Base-by-base conservation (phyloP, 2,329 filamentous ascomycete genomes). In the Rhytidhysteron rufulum region DNA sequence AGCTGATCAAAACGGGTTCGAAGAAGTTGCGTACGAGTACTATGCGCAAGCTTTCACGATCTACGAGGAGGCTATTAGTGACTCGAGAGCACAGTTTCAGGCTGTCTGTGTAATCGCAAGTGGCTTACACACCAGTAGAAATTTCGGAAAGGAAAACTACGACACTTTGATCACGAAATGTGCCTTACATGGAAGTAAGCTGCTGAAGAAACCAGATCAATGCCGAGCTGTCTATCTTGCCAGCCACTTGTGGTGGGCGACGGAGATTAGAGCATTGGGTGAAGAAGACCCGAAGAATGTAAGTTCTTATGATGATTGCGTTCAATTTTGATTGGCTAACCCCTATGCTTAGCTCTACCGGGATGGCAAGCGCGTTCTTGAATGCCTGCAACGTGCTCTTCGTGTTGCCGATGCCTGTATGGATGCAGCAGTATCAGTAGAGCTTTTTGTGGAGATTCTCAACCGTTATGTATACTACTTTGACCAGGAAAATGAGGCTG, bases 391-490 rank as follows among this genome's bases (percentile, higher is more conserved):
- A 67, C 85, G 93, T 41, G 93, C 93, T 9, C 82, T 98, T 8
- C 85, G 94, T 25, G 94, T 98, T 20, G 94, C 93, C 2, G 93
- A 98, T 67, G 94, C 93, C 5, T 98, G 93, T 71, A 98, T 98
- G 93, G 94, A 98, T 67, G 93, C 90, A 6, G 88, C 89, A 5
- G 89, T 96, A 4, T 96, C 89, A 3, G 93, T 98, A 34, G 94
- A 98, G 69, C 78, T 98, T 35, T 98, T 98, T 68, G 91, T 98
- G 42, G 93, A 98, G 70, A 98, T 98, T 48, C 73, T 98, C 41
- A 96, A 98, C 66, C 83, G 93, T 66, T 98, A 98, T 63, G 90
- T 97, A 39, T 98, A 98, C 68, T 98, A 97, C 72, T 98, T 96
- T 71, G 93, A 98, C 67, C 91, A 98, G 66, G 88, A 95, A 63